Conservation (phyloP, 2,329 filamentous ascomycete genomes). For the Stylonectria norvegica region DNA sequence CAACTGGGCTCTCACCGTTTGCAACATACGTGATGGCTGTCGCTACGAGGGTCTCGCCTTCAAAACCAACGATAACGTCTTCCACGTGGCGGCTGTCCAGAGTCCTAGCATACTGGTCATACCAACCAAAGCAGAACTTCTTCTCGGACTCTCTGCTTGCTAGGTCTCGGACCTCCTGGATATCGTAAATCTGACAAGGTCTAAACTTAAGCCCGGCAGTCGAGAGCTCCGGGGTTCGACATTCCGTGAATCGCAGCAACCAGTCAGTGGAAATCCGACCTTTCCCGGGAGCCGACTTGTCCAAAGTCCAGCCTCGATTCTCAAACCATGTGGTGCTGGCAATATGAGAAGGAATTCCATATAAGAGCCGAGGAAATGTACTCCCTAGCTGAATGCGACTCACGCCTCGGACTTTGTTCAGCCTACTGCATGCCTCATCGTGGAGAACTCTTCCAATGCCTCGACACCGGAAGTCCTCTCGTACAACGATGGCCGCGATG, state of each 20-base stretch:
- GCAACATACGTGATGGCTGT: conserved; percentile 53
- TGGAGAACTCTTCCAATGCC: conserved; percentile 55
- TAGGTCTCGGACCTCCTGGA: conserved; percentile 45
- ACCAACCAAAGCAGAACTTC: conserved; percentile 54
- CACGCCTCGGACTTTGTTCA: conserved; percentile 50
- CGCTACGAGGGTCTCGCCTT: conserved; percentile 48
- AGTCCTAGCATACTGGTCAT: conserved; percentile 55
- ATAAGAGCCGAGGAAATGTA: conserved; percentile 56
- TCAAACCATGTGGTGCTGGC: conserved; percentile 50
- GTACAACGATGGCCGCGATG: conserved; percentile 52
- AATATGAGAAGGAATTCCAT: conserved; percentile 47
- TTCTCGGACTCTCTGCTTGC: conserved; percentile 46
- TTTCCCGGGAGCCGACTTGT: conserved; percentile 41
- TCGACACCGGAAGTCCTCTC: conserved; percentile 42
- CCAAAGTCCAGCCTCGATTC: conserved; percentile 51
- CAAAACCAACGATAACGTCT: conserved; percentile 53
- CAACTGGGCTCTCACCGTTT: conserved; percentile 42
- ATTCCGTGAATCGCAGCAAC: conserved; percentile 50
- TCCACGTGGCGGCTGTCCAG: conserved; percentile 45
- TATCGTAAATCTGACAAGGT: conserved; percentile 44
- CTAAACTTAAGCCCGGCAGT: conserved; percentile 43
- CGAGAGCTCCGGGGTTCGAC: conserved; percentile 40
- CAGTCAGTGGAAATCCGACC: conserved; percentile 53
- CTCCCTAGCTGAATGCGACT: conserved; percentile 54
- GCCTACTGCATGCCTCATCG: conserved; percentile 46